These are phyloP conservation scores for Pythium sp. DNA, from an alignment of 352 stramenopile genomes.

Conservation along the genomic window DNA sequence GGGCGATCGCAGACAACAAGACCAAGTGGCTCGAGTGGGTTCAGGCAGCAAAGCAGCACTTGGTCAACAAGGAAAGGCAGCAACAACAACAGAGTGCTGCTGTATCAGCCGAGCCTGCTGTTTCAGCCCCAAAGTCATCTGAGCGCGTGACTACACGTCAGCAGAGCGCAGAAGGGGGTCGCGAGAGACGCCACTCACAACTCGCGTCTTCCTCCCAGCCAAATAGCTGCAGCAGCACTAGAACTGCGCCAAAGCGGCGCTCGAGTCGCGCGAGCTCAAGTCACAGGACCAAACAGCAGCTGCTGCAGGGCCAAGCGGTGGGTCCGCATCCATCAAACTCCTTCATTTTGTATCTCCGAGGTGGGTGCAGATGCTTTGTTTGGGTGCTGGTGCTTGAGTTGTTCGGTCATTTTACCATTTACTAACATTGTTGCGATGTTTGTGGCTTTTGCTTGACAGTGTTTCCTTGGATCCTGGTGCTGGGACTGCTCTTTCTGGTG, in stretches of 20 bases:
- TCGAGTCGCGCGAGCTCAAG: slow-evolving; percentile 13
- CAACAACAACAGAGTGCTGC: neutral
- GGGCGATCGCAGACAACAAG: slow-evolving; percentile 72
- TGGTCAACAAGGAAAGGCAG: slow-evolving; percentile 15
- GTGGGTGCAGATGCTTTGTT: slow-evolving; percentile 3
- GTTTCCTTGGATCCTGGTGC: slow-evolving; percentile 69
- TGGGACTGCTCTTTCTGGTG: slow-evolving; percentile 59
- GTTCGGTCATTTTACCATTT: neutral
- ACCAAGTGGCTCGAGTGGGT: slow-evolving; percentile 73
- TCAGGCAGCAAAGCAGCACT: slow-evolving; percentile 52
- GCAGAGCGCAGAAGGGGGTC: neutral
- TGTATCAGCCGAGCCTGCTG: neutral
- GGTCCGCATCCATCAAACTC: slow-evolving; percentile 11
- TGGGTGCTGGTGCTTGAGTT: neutral
- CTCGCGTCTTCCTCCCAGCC: neutral
- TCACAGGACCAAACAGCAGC: slow-evolving; percentile 6
- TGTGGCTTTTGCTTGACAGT: slow-evolving; percentile 16
- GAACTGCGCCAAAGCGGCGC: slow-evolving; percentile 10
- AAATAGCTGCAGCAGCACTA: neutral
- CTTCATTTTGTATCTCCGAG: slow-evolving; percentile 22
- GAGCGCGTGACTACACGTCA: neutral
- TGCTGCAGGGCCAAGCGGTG: neutral
- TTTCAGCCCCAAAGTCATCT: slow-evolving; percentile 1
- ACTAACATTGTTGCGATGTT: slow-evolving; percentile 3
- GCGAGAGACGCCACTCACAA: neutral